Evolutionary conservation across 352 stramenopile genomes (phyloP).

Genomic region (Pythium sukuiense): DNA sequence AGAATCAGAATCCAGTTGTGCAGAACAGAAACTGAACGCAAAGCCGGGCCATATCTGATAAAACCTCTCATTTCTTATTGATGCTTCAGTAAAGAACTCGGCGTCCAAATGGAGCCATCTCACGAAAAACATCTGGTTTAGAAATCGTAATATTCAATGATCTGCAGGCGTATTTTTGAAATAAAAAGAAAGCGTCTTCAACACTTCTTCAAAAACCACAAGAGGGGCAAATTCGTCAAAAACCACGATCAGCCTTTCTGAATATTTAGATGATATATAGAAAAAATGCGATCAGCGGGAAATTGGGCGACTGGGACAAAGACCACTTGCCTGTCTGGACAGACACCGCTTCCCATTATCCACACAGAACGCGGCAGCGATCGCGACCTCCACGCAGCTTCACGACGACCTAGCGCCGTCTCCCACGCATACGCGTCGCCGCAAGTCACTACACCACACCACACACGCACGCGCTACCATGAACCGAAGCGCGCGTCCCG

Average conservation of each 20-base stretch:
- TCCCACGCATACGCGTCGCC: background rate
- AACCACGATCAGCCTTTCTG: background rate
- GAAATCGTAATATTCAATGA: background rate
- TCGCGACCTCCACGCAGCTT: background rate
- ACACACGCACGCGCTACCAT: constrained; percentile 30
- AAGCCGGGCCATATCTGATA: constrained; percentile 12
- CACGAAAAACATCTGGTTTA: background rate
- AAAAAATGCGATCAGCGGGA: background rate
- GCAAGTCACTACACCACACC: background rate
- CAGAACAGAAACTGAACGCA: constrained; percentile 27
- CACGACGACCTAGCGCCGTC: background rate
- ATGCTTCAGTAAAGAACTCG: constrained; percentile 24
- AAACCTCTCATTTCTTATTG: constrained; percentile 14
- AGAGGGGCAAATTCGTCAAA: background rate
- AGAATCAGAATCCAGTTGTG: constrained; percentile 11
- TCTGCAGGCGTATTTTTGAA: background rate
- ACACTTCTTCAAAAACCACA: background rate
- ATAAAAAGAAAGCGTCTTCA: background rate
- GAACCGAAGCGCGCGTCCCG: constrained; percentile 81
- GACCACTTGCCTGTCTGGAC: constrained; percentile 2
- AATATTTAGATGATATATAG: background rate
- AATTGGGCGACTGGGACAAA: constrained; percentile 1
- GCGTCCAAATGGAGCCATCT: constrained; percentile 5
- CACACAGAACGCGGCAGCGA: background rate
- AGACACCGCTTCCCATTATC: constrained; percentile 6